Conservation (phyloP, 2,329 filamentous ascomycete species). For the Neonectria neomacrospora region DNA sequence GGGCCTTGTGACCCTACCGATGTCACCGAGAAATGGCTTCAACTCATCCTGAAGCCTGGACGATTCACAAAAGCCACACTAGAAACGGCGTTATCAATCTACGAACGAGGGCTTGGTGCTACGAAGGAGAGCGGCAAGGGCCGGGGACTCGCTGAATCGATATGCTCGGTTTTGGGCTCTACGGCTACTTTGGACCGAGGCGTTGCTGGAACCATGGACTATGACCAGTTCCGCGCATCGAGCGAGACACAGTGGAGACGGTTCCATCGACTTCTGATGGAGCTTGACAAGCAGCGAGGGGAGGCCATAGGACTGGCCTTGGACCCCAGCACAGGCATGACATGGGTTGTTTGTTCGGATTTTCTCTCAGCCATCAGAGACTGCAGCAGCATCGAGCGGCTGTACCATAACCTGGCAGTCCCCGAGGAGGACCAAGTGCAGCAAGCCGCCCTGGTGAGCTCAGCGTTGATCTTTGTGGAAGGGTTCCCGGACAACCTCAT, state of each 20-base stretch:
- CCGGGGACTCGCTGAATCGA: conserved; percentile 76
- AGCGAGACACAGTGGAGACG: conserved; percentile 88
- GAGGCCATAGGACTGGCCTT: conserved; percentile 83
- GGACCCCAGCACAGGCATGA: conserved; percentile 75
- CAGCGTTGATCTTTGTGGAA: conserved; percentile 76
- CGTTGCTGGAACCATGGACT: conserved; percentile 75
- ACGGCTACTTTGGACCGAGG: conserved; percentile 73
- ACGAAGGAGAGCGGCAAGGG: conserved; percentile 54
- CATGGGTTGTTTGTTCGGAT: conserved; percentile 88
- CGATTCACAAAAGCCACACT: conserved; percentile 83
- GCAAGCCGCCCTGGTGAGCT: conserved; percentile 72
- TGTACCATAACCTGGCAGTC: conserved; percentile 73
- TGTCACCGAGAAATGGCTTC: conserved; percentile 85
- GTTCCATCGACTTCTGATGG: conserved; percentile 86
- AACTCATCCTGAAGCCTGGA: conserved; percentile 84
- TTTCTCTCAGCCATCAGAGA: conserved; percentile 81
- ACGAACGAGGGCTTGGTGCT: conserved; percentile 70
- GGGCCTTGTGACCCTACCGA: conserved; percentile 73
- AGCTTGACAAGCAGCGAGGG: conserved; percentile 86
- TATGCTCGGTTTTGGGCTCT: conserved; percentile 77
- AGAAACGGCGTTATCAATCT: conserved; percentile 85
- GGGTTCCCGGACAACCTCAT: conserved; percentile 76
- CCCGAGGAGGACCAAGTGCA: conserved; percentile 65
- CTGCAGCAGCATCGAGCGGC: conserved; percentile 80
- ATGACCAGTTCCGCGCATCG: conserved; percentile 77